Base-by-base conservation (phyloP, 805 yeast genomes). In the Torulaspora delbrueckii region DNA sequence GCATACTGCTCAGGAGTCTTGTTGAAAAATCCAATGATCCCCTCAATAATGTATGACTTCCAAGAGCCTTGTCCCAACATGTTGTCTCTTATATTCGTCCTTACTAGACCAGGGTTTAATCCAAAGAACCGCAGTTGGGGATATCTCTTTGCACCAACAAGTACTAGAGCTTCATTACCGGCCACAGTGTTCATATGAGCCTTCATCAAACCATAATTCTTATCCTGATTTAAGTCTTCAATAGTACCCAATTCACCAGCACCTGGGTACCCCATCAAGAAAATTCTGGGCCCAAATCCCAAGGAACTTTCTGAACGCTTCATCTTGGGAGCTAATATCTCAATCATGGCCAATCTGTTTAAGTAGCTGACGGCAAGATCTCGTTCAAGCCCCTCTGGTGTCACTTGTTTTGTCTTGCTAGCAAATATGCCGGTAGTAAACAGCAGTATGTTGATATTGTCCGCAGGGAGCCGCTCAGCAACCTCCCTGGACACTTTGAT, bases 341-440 rank as follows among this genome's bases (percentile, higher is more conserved):
- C 57, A 30, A 69, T 22, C 23, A 70, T 63, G 8, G 55, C 65
- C 25, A 60, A 46, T 42, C 75, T 57, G 53, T 65, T 70, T 43
- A 70, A 47, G 48, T 57, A 70, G 51, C 71, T 66, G 13, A 66
- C 66, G 1, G 72, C 72, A 58, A 68, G 53, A 48, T 70, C 73
- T 24, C 52, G 54, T 45, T 71, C 75, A 18, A 71, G 34, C 0
- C 71, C 72, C 47, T 70, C 74, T 3, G 43, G 22, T 1, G 74
- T 70, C 23, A 51, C 68, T 48, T 69, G 56, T 35, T 65, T 59
- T 5, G 44, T 28, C 13, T 54, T 44, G 1, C 65, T 45, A 0
- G 74, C 70, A 41, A 70, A 47, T n/a, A 68, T 70, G n/a, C 74
- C 75, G 3, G 71, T 60, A 3, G 74, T 68, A 54, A 71, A 69